These are phyloP conservation scores for Meyerozyma athensensis DNA, from an alignment of 1,139 yeast genomes.

Conservation along the genomic window DNA sequence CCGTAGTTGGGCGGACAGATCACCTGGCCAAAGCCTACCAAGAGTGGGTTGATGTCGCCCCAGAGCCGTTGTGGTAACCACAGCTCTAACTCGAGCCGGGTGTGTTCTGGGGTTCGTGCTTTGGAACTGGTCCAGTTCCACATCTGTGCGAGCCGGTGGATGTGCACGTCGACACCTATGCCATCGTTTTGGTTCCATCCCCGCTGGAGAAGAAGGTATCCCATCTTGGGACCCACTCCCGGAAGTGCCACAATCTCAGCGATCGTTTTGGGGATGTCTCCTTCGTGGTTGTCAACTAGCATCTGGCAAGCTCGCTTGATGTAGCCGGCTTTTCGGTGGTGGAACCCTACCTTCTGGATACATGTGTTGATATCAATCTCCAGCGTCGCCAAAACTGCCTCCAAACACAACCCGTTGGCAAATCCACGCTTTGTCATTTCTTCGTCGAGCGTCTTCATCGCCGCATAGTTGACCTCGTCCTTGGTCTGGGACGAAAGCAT, in stretches of 20 bases:
- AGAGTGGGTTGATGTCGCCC: slow-evolving; percentile 77
- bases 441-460: slow-evolving; percentile 58
- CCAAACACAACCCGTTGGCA: slow-evolving; percentile 27
- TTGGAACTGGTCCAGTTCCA: slow-evolving; percentile 69
- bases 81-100: slow-evolving; percentile 60
- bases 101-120: slow-evolving; percentile 66
- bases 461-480: slow-evolving; percentile 77
- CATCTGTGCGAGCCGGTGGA: slow-evolving; percentile 74
- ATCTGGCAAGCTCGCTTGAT: slow-evolving; percentile 60
- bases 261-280: slow-evolving; percentile 69
- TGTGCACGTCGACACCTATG: slow-evolving; percentile 92
- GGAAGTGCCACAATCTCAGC: slow-evolving; percentile 67
- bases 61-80: slow-evolving; percentile 76
- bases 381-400: slow-evolving; percentile 36
- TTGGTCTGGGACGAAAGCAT: slow-evolving; percentile 92
- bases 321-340: slow-evolving; percentile 68
- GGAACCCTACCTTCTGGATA: slow-evolving; percentile 86
- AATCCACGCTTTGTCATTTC: slow-evolving; percentile 31
- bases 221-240: slow-evolving; percentile 98
- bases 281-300: slow-evolving; percentile 44
- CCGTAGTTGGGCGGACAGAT: slow-evolving; percentile 71
- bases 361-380: slow-evolving; percentile 57
- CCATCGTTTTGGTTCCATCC: slow-evolving; percentile 79
- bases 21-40: slow-evolving; percentile 93
- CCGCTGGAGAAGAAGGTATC: slow-evolving; percentile 68